Conservation (phyloP, 169 alveolate species). For the Eimeria praecox region DNA sequence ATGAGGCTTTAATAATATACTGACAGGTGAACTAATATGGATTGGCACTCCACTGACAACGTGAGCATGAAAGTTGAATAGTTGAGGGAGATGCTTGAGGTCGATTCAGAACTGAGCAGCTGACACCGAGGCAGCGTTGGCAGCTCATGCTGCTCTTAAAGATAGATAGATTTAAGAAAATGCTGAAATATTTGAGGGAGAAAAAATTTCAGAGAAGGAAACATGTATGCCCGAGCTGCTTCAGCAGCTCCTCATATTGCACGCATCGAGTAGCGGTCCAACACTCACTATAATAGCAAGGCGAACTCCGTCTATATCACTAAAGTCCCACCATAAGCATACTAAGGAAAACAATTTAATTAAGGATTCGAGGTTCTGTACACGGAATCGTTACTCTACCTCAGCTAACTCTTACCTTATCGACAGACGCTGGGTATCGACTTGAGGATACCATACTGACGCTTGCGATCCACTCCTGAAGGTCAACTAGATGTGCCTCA, state of each 20-base stretch:
- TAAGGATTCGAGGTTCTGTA: neutral
- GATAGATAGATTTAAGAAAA: neutral
- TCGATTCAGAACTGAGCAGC: neutral
- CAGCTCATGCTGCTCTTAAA: neutral
- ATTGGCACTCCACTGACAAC: no score
- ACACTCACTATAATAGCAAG: neutral
- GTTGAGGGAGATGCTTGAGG: no score
- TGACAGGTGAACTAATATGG: no score
- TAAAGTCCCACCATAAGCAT: neutral
- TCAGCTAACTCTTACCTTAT: neutral
- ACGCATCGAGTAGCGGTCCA: neutral
- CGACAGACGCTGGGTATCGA: neutral
- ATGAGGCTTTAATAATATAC: no score
- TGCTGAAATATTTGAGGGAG: neutral
- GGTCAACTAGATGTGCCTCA: neutral
- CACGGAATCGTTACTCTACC: neutral
- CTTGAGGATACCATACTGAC: no score
- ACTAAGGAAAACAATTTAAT: neutral
- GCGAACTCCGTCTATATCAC: neutral
- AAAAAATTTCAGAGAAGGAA: neutral
- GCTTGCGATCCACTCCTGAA: neutral
- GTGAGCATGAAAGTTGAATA: no score
- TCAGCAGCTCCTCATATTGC: no score
- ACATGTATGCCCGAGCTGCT: neutral
- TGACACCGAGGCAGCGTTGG: neutral